Evolutionary conservation across 2,329 filamentous ascomycete species (phyloP).

Genomic region (Fusarium citri): DNA sequence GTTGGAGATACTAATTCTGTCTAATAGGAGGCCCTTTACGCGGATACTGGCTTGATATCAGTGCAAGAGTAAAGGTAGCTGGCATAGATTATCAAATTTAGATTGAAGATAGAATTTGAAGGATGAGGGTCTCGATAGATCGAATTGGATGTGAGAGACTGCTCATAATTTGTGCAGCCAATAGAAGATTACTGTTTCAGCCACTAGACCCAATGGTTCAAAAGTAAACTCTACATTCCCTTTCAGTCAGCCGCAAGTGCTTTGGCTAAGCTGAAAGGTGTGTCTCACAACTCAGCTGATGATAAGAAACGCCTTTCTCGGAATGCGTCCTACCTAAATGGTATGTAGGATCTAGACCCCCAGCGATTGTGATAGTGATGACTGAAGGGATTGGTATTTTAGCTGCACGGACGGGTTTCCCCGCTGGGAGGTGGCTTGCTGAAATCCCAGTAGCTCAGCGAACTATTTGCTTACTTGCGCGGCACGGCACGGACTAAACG

Average conservation of each 20-base stretch:
- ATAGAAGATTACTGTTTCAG: not conserved
- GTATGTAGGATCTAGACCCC: not conserved
- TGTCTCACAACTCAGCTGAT: not conserved
- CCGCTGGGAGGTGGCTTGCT: constrained; percentile 9
- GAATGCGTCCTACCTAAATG: not conserved
- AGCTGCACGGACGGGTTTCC: not conserved
- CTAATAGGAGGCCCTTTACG: not conserved
- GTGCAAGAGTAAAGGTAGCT: not conserved
- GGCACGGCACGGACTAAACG: constrained; percentile 3
- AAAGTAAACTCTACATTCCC: not conserved
- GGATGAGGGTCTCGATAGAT: not conserved
- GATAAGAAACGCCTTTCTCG: not conserved
- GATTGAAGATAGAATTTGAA: not conserved
- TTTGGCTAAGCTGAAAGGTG: not conserved
- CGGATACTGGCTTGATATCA: not conserved
- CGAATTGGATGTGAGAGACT: not conserved
- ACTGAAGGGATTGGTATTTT: not conserved
- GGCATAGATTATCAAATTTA: not conserved
- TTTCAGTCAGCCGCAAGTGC: not conserved
- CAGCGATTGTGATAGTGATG: not conserved
- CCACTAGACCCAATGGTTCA: not conserved
- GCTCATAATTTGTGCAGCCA: not conserved
- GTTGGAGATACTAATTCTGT: not conserved
- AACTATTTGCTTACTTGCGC: not conserved
- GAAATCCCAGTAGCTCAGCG: constrained; percentile 8